Conservation (phyloP, 345 rosid species). For the Eucalyptus microcorys region DNA sequence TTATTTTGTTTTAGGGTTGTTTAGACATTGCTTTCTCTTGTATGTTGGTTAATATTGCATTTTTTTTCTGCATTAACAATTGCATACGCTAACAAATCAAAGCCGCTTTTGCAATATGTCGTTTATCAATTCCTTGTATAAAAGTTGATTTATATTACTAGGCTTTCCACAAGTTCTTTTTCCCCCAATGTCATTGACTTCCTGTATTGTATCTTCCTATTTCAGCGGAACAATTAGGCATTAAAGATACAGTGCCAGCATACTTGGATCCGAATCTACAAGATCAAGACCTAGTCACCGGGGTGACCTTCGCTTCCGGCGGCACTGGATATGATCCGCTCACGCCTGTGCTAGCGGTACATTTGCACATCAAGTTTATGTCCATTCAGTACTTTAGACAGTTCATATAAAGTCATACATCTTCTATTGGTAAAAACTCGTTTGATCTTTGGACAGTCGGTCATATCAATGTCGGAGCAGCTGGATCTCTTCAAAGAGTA, state of each 20-base stretch:
- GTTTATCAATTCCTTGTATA: neutral
- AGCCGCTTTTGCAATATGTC: neutral
- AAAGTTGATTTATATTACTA: neutral
- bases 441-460: constrained; percentile 12
- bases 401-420: neutral
- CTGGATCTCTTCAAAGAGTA: constrained; percentile 34
- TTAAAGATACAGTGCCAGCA: constrained; percentile 47
- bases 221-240: constrained; percentile 61
- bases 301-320: constrained; percentile 75
- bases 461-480: constrained; percentile 26
- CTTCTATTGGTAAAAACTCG: neutral
- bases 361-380: neutral
- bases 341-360: constrained; percentile 42
- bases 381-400: neutral
- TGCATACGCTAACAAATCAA: neutral
- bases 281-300: constrained; percentile 50
- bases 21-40: neutral
- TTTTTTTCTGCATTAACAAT: neutral
- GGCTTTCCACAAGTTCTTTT: neutral
- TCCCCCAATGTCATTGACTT: neutral
- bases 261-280: constrained; percentile 38
- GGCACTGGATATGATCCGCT: constrained; percentile 70
- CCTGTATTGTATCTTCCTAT: neutral
- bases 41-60: neutral
- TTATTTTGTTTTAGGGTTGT: neutral